A percentile compares a stretch with the other conserved stretches of the same genome.
phyloP scores from a whole-genome alignment of 2,329 filamentous ascomycete species.

The Thermothelomyces thermophilus region DNA sequence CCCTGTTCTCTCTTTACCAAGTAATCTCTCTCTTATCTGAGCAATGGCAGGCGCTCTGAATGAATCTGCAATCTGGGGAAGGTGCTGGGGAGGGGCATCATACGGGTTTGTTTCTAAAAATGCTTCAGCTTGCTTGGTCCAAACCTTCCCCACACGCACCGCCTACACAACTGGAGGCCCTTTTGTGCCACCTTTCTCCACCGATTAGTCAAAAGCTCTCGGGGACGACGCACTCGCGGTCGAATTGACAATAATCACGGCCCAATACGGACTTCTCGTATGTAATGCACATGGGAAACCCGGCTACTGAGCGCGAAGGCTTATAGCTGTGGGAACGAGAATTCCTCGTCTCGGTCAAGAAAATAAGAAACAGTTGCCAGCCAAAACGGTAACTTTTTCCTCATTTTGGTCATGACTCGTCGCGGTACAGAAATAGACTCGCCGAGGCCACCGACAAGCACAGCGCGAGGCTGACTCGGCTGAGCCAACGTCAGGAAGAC shows the following conservation, averaged over 20 bases:
- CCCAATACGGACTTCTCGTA: no score
- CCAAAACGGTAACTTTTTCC: background rate
- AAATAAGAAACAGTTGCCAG: background rate
- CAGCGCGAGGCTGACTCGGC: constrained; percentile 10
- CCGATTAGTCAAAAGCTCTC: no score
- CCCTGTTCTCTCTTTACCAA: no score
- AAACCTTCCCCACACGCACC: background rate
- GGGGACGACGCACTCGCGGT: background rate
- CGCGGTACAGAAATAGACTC: constrained; percentile 10
- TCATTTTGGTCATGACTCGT: background rate
- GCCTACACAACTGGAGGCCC: background rate
- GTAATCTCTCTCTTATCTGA: no score
- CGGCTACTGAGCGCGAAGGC: no score
- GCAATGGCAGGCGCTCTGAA: no score
- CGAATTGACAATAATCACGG: background rate
- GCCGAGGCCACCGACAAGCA: background rate
- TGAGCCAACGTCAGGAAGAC: constrained; percentile 10
- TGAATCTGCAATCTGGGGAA: no score
- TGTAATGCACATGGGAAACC: no score
- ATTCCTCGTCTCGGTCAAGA: background rate
- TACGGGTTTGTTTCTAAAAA: constrained; percentile 12
- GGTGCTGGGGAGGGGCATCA: no score
- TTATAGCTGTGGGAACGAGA: no score
- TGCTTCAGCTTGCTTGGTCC: background rate
- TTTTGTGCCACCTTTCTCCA: background rate